phyloP scores from a whole-genome alignment of 306 rosid genomes.

The Betula pendula region DNA sequence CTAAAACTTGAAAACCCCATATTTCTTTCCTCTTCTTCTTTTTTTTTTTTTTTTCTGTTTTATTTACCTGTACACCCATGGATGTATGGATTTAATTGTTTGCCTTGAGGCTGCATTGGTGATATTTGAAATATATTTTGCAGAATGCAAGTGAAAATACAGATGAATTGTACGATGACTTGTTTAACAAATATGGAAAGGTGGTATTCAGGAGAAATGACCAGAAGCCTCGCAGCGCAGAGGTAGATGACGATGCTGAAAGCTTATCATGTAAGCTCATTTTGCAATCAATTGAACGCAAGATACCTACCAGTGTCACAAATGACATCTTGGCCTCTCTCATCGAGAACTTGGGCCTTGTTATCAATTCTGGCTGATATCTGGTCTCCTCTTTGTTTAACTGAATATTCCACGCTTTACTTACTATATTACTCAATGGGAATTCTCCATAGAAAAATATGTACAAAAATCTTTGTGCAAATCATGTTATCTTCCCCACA shows the following conservation, averaged over 20 bases:
- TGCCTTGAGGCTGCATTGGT: constrained; percentile 8
- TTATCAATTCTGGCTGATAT: background rate
- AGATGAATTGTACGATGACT: constrained; percentile 82
- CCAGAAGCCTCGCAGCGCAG: constrained; percentile 61
- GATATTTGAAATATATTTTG: constrained; percentile 24
- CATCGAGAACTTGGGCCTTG: background rate
- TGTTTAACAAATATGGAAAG: constrained; percentile 77
- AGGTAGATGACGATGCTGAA: constrained; percentile 89
- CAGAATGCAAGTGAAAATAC: constrained; percentile 78
- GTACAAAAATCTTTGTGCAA: background rate
- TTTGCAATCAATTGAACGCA: constrained; percentile 10
- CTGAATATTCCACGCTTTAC: background rate
- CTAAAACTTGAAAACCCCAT: background rate
- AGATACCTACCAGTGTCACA: background rate
- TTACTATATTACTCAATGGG: background rate
- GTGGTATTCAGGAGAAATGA: constrained; percentile 72
- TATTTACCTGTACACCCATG: background rate
- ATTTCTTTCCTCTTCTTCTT: background rate
- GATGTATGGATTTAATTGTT: background rate
- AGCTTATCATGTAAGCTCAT: constrained; percentile 82
- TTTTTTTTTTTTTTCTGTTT: background rate
- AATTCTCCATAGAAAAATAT: background rate
- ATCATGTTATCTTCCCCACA: background rate
- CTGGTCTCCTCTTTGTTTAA: background rate
- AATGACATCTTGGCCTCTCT: constrained; percentile 7